Percentiles rank a stretch among this genome's conserved stretches.
Evolutionary conservation across 768 basidiomycete genomes (phyloP).

Genomic region (Pholiota molesta): DNA sequence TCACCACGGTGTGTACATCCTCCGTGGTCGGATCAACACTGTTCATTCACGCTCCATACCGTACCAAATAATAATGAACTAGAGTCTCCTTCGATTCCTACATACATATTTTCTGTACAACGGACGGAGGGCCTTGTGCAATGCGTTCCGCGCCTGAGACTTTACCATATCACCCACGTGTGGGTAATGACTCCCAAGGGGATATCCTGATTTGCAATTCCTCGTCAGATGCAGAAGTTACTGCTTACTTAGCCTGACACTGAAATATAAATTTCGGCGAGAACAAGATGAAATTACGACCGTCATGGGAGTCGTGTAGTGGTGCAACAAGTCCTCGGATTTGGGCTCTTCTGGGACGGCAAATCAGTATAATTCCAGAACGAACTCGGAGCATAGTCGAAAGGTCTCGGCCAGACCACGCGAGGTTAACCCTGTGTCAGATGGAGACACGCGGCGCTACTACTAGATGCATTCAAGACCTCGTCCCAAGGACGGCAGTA

Average conservation of each 20-base stretch:
- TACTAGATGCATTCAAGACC: background rate
- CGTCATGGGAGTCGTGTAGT: too few relatives aligned
- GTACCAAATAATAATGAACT: background rate
- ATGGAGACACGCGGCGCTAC: background rate
- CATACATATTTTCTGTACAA: background rate
- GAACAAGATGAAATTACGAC: too few relatives aligned
- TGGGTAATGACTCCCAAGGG: background rate
- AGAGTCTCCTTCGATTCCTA: background rate
- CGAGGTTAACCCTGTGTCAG: conserved; percentile 8
- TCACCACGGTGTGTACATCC: background rate
- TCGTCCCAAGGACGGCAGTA: background rate
- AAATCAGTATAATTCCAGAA: background rate
- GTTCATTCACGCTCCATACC: background rate
- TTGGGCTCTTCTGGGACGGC: background rate
- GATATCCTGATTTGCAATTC: background rate
- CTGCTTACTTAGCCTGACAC: background rate
- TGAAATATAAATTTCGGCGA: background rate
- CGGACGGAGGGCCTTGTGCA: background rate
- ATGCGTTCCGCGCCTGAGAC: background rate
- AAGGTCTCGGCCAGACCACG: conserved; percentile 16
- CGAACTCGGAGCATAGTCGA: background rate
- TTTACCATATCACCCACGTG: background rate
- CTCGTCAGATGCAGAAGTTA: background rate
- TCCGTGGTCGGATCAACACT: background rate
- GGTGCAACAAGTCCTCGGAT: background rate